Conservation (phyloP, 441 rosid genomes). For the Populus hybrid region DNA sequence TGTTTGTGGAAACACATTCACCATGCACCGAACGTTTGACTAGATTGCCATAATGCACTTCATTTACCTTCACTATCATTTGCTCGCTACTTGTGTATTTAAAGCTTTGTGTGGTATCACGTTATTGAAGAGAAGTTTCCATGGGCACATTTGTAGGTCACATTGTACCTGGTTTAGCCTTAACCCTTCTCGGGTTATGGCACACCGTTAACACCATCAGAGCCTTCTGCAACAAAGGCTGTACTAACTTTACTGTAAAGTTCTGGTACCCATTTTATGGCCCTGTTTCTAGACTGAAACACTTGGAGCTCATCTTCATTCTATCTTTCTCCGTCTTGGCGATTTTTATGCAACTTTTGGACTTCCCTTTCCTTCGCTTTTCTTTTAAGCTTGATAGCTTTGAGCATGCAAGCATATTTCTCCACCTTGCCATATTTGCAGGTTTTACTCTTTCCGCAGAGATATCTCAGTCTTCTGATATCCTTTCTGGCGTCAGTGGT, state of each 20-base stretch:
- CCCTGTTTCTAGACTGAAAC: constrained; percentile 34
- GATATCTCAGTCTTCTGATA: constrained; percentile 39
- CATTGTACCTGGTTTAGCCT: constrained; percentile 61
- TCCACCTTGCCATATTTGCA: constrained; percentile 73
- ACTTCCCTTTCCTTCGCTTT: constrained; percentile 51
- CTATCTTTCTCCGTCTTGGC: constrained; percentile 69
- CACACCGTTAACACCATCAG: constrained; percentile 61
- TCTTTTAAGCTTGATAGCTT: constrained; percentile 56
- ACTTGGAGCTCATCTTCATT: constrained; percentile 54
- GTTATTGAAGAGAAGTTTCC: constrained; percentile 18
- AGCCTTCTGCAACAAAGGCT: constrained; percentile 57
- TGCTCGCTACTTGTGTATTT: constrained; percentile 25
- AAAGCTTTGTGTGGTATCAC: constrained; percentile 19
- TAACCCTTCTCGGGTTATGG: constrained; percentile 77
- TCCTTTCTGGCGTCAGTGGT: constrained; percentile 49
- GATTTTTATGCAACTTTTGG: constrained; percentile 52
- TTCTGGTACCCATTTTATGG: constrained; percentile 55
- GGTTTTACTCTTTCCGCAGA: constrained; percentile 63
- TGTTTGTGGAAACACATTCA: constrained; percentile 56
- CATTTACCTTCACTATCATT: constrained; percentile 1
- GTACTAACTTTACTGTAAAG: constrained; percentile 37
- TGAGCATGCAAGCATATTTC: constrained; percentile 79
- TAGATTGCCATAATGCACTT: constrained; percentile 19
- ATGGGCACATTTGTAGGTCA: constrained; percentile 85
- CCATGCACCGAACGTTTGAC: constrained; percentile 40